Percentiles rank a stretch among this genome's conserved stretches.
phyloP scores from a whole-genome alignment of 1,284 basidiomycete genomes.

The Melampsora allii-populina region DNA sequence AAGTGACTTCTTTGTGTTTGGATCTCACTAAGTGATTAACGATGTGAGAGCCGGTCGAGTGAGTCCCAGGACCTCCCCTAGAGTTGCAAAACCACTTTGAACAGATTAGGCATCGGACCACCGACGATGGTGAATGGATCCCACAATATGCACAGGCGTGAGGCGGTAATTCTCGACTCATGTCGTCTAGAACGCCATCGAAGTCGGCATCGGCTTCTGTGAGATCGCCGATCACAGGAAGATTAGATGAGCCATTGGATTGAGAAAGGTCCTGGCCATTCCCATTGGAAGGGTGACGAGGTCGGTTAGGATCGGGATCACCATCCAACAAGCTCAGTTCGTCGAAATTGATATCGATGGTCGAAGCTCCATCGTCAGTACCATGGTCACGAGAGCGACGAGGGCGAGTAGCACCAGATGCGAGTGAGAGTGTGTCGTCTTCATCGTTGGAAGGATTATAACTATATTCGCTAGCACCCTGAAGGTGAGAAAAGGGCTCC shows the following conservation, averaged over 20 bases:
- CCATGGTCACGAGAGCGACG: background rate
- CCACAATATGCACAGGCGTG: constrained; percentile 99
- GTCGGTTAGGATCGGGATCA: constrained; percentile 4
- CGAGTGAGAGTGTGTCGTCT: constrained; percentile 33
- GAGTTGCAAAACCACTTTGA: constrained; percentile 99
- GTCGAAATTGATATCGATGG: constrained; percentile 41
- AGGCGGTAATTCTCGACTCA: constrained; percentile 76
- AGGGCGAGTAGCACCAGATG: constrained; percentile 21
- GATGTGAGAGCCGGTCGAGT: constrained; percentile 68
- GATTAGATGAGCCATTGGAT: constrained; percentile 9
- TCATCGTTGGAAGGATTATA: constrained; percentile 42
- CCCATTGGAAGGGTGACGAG: background rate
- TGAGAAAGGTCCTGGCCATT: background rate
- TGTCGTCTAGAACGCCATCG: constrained; percentile 77
- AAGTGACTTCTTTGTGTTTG: constrained; percentile 96
- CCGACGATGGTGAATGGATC: constrained; percentile 95
- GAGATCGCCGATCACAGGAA: background rate
- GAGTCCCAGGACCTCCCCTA: constrained; percentile 81
- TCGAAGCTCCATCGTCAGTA: constrained; percentile 4
- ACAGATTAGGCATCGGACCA: constrained; percentile 94
- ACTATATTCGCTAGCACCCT: constrained; percentile 40
- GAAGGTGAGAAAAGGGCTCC: constrained; percentile 40
- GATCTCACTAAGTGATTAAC: constrained; percentile 98
- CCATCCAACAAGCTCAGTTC: constrained; percentile 30
- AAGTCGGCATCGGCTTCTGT: constrained; percentile 66